Evolutionary conservation across 768 basidiomycete species (phyloP).

Genomic region (Rhodotorula kratochvilovae): DNA sequence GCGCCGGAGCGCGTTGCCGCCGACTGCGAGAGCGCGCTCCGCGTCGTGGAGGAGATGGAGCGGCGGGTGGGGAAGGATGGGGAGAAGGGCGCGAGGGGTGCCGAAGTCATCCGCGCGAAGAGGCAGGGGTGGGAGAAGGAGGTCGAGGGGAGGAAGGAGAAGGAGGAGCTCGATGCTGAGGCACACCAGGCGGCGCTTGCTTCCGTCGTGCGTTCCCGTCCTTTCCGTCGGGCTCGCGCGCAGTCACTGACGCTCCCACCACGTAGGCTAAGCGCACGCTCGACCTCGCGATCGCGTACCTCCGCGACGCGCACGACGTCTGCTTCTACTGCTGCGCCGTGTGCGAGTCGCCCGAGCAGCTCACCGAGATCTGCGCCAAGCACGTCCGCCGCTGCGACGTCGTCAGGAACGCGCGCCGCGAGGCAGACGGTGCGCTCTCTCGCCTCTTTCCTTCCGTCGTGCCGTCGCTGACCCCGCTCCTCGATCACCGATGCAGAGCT

Average conservation of each 20-base stretch:
- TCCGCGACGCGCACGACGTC: constrained; percentile 85
- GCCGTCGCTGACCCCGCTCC: background rate
- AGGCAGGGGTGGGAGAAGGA: constrained; percentile 8
- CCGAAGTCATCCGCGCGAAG: constrained; percentile 55
- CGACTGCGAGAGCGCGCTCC: constrained; percentile 10
- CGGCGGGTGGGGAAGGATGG: constrained; percentile 59
- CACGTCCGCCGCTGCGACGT: constrained; percentile 72
- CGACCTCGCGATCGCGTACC: constrained; percentile 87
- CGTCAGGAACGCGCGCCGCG: constrained; percentile 17
- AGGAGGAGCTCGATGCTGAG: constrained; percentile 45
- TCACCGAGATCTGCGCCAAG: constrained; percentile 88
- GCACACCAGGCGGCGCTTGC: constrained; percentile 70
- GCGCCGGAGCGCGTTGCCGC: constrained; percentile 71
- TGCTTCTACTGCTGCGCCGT: constrained; percentile 97
- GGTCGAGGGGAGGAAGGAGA: constrained; percentile 22
- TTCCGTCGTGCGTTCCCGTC: constrained; percentile 32
- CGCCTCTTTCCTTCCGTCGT: constrained; percentile 32
- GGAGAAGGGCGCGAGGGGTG: constrained; percentile 53
- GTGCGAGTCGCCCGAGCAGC: constrained; percentile 87
- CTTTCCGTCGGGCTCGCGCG: background rate
- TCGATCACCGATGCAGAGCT: constrained; percentile 55
- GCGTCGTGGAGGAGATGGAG: constrained; percentile 25
- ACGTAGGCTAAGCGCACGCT: constrained; percentile 67
- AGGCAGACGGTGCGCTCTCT: background rate
- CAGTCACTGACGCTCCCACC: background rate